Base-by-base conservation (phyloP, 148 eudicot genomes). In the Rhododendron vialii region DNA sequence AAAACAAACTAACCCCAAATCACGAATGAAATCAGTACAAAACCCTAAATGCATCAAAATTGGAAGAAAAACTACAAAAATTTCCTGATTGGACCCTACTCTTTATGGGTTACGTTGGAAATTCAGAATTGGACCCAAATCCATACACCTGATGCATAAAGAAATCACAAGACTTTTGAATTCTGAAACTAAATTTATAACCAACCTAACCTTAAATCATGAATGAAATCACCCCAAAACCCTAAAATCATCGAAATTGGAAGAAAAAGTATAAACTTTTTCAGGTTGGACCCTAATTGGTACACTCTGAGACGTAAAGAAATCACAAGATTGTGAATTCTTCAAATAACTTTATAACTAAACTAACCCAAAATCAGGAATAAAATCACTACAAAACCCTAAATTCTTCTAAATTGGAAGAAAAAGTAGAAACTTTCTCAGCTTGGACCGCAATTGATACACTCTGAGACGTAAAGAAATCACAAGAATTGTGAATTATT, bases 31-130 rank as follows among this genome's bases (percentile, higher is more conserved):
- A 83, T 83, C 77, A 67, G 78, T n/a, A 11, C 36, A 50, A 75
- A 78, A 83, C 28, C 88, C 45, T 53, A 75, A 61, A 47, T 73
- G 35, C 24, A 86, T 33, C 24, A 4, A n/a, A 75, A 83, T 41
- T 77, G 79, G 12, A 35, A 22, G 41, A n/a, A 86, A 45, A 55
- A 24, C 48, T 55, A 36, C 50, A 45, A 82, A 2, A 24, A 53
- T 82, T 82, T 50, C 5, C 59, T 12, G 59, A 14, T 53, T 53
- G 59, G 59, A 53, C 20, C 20, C 51, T 48, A 48, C 45, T 6
- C 45, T 41, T 41, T 41, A 41, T 41, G 45, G 45, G 45, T 41
- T 41, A 6, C 1, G 7, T 41, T 1, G 45, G 45, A 41, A 41
- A 41, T 41, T 41, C 7, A 41, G 45, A 41, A 41, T 41, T 41